Evolutionary conservation across 495 filamentous ascomycete genomes (phyloP), one percentile per base, ranked within the genome.

Genomic region (Tuber calosporum): DNA sequence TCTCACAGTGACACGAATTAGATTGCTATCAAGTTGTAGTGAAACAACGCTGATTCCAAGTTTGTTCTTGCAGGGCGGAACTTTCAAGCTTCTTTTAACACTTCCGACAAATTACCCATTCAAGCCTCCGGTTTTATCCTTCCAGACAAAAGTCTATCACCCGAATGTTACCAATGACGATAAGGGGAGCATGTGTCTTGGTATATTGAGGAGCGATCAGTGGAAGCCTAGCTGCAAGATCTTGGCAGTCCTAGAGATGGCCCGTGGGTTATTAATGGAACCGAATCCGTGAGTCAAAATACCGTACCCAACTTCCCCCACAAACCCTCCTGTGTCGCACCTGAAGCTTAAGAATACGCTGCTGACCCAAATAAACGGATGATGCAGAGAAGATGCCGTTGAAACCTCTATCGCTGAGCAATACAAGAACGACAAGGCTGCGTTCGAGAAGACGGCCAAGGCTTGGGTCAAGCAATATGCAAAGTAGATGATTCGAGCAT

Each of bases 91-190:
- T 30, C 85, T 89, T 68, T 85, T 97, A 73, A 86, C 82, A 30
- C 88, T 99, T 6, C 95, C 95, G 30, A 84, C 83, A 73, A 91
- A 95, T 76, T 99, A 98, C 85, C 95, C 95, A 15, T 99, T 98
- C 89, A 96, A 96, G 80, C 90, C 95, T 6, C 96, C 96, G 0
- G 86, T 85, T 43, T 87, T 99, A 75, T 90, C 85, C 78, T 99
- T 98, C 88, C 86, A 87, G 69, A 99, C 95, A 53, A 97, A 95
- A 82, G 93, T 99, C 84, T 99, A 97, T 86, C 95, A 99, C 86
- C 96, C 96, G 20, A 99, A 99, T 84, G 89, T 99, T 67, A 93
- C 92, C 81, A 97, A 97, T 86, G 96, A 98, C 83, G 90, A 90
- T 77, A 90, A 91, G 73, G 95, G 95, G 13, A 88, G 86, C 81